A percentile compares a stretch with the other conserved stretches of the same genome.
Evolutionary conservation across 2,329 filamentous ascomycete genomes (phyloP).

Genomic region (Ophiostoma quercus): DNA sequence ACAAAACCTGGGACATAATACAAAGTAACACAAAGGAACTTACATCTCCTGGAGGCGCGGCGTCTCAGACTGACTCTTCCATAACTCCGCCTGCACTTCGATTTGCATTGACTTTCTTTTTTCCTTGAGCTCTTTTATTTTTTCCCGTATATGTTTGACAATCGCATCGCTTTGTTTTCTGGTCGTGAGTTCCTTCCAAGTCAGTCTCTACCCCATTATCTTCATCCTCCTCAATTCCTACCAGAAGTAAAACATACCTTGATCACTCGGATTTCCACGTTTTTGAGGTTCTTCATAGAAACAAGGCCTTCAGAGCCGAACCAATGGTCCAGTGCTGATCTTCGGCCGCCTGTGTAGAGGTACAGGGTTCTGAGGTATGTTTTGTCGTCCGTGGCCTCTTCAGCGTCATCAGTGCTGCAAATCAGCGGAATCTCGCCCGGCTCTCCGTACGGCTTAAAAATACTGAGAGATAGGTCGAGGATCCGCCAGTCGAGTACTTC

Average conservation of each 20-base stretch:
- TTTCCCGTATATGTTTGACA: not conserved
- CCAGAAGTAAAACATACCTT: not conserved
- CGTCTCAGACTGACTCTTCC: not conserved
- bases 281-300: not conserved
- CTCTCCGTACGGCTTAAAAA: not conserved
- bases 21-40: not conserved
- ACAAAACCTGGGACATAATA: not conserved
- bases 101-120: not conserved
- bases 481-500: not conserved
- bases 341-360: not conserved
- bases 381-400: not conserved
- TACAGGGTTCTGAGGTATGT: not conserved
- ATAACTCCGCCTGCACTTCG: not conserved
- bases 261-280: not conserved
- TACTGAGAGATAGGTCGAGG: not conserved
- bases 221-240: not conserved
- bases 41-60: not conserved
- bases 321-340: not conserved
- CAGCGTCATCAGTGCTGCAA: not conserved
- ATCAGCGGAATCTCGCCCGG: not conserved
- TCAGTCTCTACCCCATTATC: not conserved
- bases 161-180: not conserved
- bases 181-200: not conserved
- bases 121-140: not conserved
- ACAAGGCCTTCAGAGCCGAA: not conserved